phyloP scores from a whole-genome alignment of 1,284 basidiomycete genomes.

The Sanguinoderma infundibulare region DNA sequence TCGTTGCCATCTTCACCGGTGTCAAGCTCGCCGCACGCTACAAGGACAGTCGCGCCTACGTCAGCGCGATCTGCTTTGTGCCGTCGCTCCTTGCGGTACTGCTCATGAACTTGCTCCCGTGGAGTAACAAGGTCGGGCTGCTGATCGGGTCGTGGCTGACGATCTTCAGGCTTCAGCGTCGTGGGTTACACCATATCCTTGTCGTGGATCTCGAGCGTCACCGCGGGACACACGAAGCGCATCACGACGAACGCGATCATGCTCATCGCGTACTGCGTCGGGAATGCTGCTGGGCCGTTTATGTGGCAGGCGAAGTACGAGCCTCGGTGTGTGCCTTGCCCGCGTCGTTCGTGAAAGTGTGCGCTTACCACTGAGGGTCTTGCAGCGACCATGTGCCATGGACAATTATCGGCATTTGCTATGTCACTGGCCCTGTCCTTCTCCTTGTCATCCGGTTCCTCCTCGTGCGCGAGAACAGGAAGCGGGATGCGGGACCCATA shows the following conservation, averaged over 20 bases:
- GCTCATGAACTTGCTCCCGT: slow-evolving; percentile 67
- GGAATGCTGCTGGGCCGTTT: slow-evolving; percentile 70
- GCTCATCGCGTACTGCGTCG: slow-evolving; percentile 72
- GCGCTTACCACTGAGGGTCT: not conserved
- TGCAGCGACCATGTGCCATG: slow-evolving; percentile 57
- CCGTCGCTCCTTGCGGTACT: slow-evolving; percentile 67
- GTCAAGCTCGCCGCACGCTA: slow-evolving; percentile 61
- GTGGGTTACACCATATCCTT: slow-evolving; percentile 74
- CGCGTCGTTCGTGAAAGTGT: not conserved
- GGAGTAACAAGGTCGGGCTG: slow-evolving; percentile 63
- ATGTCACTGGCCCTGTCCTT: no score
- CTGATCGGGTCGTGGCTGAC: slow-evolving; percentile 73
- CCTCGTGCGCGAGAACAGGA: no score
- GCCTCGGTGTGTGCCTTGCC: slow-evolving; percentile 49
- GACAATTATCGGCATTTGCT: no score
- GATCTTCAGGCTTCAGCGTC: slow-evolving; percentile 68
- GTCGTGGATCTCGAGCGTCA: no score
- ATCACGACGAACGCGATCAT: slow-evolving; percentile 75
- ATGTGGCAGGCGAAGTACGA: slow-evolving; percentile 74
- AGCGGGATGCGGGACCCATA: slow-evolving; percentile 59
- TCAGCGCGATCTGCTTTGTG: slow-evolving; percentile 64
- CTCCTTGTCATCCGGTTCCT: no score
- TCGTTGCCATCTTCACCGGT: slow-evolving; percentile 65
- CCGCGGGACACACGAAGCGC: no score
- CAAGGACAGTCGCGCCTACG: slow-evolving; percentile 62